A percentile compares a stretch with the other conserved stretches of the same genome.
Conservation (phyloP, 768 basidiomycete species). For the Stropharia rugosoannulata region DNA sequence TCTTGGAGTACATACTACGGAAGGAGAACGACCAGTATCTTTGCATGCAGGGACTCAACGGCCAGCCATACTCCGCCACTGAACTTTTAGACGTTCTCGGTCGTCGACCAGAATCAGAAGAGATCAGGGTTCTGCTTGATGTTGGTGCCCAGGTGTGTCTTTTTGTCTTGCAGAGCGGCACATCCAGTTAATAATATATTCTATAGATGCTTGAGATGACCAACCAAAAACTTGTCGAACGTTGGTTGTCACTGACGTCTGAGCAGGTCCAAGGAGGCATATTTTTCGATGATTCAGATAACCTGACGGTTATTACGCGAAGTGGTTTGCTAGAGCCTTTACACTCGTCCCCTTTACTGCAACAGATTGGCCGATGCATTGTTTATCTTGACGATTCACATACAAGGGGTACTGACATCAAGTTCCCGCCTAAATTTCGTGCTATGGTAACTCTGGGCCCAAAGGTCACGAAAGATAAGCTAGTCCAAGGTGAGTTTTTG, state of each 20-base stretch:
- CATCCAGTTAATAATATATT: not conserved
- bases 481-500: conserved; percentile 43
- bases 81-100: conserved; percentile 32
- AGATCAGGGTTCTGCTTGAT: conserved; percentile 49
- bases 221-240: conserved; percentile 36
- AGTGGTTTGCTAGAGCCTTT: conserved; percentile 35
- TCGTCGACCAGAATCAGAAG: conserved; percentile 30
- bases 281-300: conserved; percentile 40
- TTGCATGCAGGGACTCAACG: conserved; percentile 19
- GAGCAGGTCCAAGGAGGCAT: conserved; percentile 36
- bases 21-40: conserved; percentile 40
- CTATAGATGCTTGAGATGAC: conserved; percentile 41
- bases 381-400: conserved; percentile 57
- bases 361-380: conserved; percentile 35
- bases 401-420: conserved; percentile 52
- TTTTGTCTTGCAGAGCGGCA: not conserved
- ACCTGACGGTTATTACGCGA: conserved; percentile 31
- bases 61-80: conserved; percentile 17
- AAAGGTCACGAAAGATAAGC: conserved; percentile 49
- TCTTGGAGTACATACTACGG: conserved; percentile 35
- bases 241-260: conserved; percentile 36
- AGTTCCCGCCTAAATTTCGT: conserved; percentile 38
- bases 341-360: conserved; percentile 32
- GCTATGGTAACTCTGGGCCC: conserved; percentile 51
- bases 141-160: conserved; percentile 48